A percentile compares a stretch with the other conserved stretches of the same genome.
These are phyloP conservation scores for Pichia kudriavzevii DNA, from an alignment of 1,139 yeast genomes.

Conservation along the genomic window DNA sequence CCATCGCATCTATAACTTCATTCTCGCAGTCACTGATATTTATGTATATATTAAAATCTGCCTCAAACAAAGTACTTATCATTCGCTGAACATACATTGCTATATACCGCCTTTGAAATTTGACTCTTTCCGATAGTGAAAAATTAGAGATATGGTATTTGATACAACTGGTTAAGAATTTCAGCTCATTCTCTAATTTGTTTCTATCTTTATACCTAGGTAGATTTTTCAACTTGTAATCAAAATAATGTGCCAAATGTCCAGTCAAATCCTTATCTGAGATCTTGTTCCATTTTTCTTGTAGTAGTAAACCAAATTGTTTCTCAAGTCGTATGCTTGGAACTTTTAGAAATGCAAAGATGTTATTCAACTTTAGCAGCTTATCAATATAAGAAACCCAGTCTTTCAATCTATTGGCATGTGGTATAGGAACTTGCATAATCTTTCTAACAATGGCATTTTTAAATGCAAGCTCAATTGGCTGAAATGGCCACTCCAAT, in stretches of 20 bases:
- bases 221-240: slow-evolving; percentile 6
- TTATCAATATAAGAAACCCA: no score
- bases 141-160: background rate
- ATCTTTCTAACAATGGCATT: no score
- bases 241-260: slow-evolving; percentile 7
- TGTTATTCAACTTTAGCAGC: no score
- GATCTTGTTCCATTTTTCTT: slow-evolving; percentile 1
- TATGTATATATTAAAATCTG: slow-evolving; percentile 1
- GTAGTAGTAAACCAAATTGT: no score
- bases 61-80: slow-evolving; percentile 1
- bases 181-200: slow-evolving; percentile 4
- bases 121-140: background rate
- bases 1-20: slow-evolving; percentile 2
- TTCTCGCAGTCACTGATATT: slow-evolving; percentile 11
- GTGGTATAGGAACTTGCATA: no score
- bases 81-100: slow-evolving; percentile 5
- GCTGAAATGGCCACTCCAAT: no score
- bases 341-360: no score
- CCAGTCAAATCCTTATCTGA: slow-evolving; percentile 5
- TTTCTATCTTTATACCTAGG: slow-evolving; percentile 8
- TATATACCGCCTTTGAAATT: slow-evolving; percentile 4
- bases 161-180: background rate
- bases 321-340: no score
- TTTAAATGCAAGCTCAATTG: no score
- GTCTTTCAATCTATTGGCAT: no score